Evolutionary conservation across 805 yeast species (phyloP).

Genomic region (Hanseniaspora taiwanica): DNA sequence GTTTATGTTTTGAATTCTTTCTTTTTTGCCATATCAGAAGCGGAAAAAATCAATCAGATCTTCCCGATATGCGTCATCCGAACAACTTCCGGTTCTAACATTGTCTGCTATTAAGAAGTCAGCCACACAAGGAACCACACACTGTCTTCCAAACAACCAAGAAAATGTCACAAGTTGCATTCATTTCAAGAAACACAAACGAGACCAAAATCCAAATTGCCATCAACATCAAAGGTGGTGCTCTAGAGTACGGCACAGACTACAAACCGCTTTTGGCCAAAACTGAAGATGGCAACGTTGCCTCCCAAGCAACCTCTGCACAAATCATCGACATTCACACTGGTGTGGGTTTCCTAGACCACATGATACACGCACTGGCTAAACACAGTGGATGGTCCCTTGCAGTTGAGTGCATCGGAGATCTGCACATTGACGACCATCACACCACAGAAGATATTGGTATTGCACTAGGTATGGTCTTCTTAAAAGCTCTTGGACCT

Average conservation of each 20-base stretch:
- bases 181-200: conserved; percentile 55
- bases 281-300: conserved; percentile 32
- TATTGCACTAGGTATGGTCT: conserved; percentile 80
- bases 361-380: conserved; percentile 94
- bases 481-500: conserved; percentile 79
- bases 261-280: conserved; percentile 34
- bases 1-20: too few species aligned
- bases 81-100: too few species aligned
- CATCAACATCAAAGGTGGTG: conserved; percentile 75
- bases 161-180: conserved; percentile 16
- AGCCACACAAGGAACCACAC: too few species aligned
- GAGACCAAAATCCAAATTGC: conserved; percentile 90
- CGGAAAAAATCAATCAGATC: too few species aligned
- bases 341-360: conserved; percentile 92
- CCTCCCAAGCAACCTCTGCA: conserved; percentile 52
- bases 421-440: conserved; percentile 91
- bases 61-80: too few species aligned
- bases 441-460: conserved; percentile 95
- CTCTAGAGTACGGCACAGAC: conserved; percentile 39
- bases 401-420: conserved; percentile 82
- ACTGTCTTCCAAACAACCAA: too few species aligned
- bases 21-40: too few species aligned
- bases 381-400: conserved; percentile 96
- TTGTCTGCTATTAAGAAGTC: too few species aligned
- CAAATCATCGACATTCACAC: conserved; percentile 75